Conservation (phyloP, 73 alveolate genomes). For the Diophrys sp. region DNA sequence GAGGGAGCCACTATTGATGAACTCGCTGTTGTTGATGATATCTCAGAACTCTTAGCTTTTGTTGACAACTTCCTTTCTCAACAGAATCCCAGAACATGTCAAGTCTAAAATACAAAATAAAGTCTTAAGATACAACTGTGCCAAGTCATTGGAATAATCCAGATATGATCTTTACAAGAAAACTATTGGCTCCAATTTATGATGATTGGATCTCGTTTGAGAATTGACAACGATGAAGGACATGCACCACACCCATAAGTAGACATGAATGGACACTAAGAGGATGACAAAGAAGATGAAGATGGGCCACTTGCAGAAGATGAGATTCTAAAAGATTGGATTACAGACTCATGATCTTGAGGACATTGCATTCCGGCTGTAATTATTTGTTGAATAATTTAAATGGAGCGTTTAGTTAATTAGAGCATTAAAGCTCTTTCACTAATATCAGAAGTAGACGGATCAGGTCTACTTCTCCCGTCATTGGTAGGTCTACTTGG, state of each 20-base stretch:
- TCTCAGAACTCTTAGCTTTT: constrained; percentile 40
- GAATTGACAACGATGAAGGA: not conserved
- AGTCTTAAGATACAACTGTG: not conserved
- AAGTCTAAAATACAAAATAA: constrained; percentile 17
- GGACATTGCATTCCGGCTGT: too few species aligned
- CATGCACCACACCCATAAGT: not conserved
- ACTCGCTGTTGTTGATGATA: constrained; percentile 49
- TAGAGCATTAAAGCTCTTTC: too few species aligned
- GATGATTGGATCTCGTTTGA: too few species aligned
- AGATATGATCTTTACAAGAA: constrained; percentile 21
- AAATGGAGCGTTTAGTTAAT: too few species aligned
- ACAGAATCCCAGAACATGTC: constrained; percentile 25
- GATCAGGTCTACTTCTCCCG: too few species aligned
- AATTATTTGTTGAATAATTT: too few species aligned
- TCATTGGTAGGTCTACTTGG: too few species aligned
- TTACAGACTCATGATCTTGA: constrained; percentile 31
- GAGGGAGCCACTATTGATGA: constrained; percentile 14
- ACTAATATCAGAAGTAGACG: too few species aligned
- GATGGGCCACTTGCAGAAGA: constrained; percentile 3
- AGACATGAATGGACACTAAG: not conserved
- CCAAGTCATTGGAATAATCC: not conserved
- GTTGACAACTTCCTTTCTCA: constrained; percentile 25
- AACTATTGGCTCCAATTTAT: too few species aligned
- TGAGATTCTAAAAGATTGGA: not conserved
- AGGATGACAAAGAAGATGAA: constrained; percentile 29